Base-by-base conservation (phyloP, 495 filamentous ascomycete species). In the Aspergillus avenaceus region DNA sequence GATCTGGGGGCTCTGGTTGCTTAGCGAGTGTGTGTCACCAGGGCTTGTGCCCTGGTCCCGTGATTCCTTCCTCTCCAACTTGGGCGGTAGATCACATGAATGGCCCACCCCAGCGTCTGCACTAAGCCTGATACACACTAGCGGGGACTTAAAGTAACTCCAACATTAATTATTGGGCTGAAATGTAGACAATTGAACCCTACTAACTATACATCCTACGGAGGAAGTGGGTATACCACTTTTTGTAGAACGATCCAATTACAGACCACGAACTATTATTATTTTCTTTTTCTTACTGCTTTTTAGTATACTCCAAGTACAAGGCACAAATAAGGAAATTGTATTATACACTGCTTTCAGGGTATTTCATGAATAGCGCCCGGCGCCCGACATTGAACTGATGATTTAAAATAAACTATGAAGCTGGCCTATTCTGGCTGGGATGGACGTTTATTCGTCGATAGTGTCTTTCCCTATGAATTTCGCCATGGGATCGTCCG, bases 401-500 rank as follows among this genome's bases (percentile, higher is more conserved):
- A 3, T 38, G 16, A n/a, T 21, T 19, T 38, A 8, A 19, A 8
- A 38, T n/a, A 5, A 21, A 18, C 16, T 38, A 38, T 14, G 13
- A 36, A 14, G 7, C 1, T 5, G 18, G 12, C 12, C 11, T 9
- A 32, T 38, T 31, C 13, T 40, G 23, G 27, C 13, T 22, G 16
- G 31, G 31, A 47, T 24, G 25, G 19, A 47, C 19, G 4, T 12
- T 42, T 27, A 59, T 42, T 57, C 45, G 37, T 49, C 27, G 51
- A 38, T 11, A 24, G 76, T 74, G 54, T 85, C 81, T 49, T 81
- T 82, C 9, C 81, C 79, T 14, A 90, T 65, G 50, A 89, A 84
- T 4, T 78, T 79, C 8, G 88, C 87, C 91, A 95, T 96, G 2
- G 91, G 91, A 72, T 96, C 91, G 45, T 87, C 79, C 3, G 82